phyloP scores from a whole-genome alignment of 441 rosid species.

The Pelargonium myrrhifolium region DNA sequence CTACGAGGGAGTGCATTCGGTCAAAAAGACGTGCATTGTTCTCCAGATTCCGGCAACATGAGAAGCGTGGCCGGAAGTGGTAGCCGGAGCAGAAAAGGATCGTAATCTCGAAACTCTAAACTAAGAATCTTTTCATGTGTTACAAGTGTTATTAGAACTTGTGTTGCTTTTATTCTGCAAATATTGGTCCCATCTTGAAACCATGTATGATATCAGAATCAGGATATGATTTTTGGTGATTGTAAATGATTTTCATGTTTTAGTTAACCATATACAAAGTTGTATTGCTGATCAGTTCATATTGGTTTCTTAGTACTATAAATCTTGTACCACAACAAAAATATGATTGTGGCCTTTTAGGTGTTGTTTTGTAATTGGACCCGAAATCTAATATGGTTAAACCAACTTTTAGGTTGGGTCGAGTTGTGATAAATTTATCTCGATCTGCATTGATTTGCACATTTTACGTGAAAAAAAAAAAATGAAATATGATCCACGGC shows the following conservation, averaged over 20 bases:
- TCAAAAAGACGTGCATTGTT: constrained; percentile 28
- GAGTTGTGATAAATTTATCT: too few relatives aligned
- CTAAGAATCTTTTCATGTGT: constrained; percentile 19
- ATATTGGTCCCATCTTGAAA: neutral
- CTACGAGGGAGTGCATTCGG: constrained; percentile 31
- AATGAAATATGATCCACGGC: too few relatives aligned
- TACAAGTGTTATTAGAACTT: neutral
- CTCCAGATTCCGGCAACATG: constrained; percentile 22
- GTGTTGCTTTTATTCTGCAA: neutral
- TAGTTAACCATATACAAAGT: neutral
- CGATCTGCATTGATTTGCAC: too few relatives aligned
- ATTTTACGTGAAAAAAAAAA: too few relatives aligned
- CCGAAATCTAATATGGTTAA: too few relatives aligned
- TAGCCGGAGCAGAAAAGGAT: constrained; percentile 46
- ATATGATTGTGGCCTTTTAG: too few relatives aligned
- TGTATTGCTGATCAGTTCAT: too few relatives aligned
- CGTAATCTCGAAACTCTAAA: constrained; percentile 15
- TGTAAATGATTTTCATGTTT: neutral
- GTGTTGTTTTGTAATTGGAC: too few relatives aligned
- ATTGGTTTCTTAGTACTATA: too few relatives aligned
- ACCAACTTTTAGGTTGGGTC: too few relatives aligned
- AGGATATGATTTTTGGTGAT: neutral
- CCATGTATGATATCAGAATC: neutral
- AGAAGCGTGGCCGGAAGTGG: constrained; percentile 34
- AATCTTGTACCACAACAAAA: too few relatives aligned